phyloP scores from a whole-genome alignment of 1,139 yeast genomes.

The Zygosaccharomyces sapae region DNA sequence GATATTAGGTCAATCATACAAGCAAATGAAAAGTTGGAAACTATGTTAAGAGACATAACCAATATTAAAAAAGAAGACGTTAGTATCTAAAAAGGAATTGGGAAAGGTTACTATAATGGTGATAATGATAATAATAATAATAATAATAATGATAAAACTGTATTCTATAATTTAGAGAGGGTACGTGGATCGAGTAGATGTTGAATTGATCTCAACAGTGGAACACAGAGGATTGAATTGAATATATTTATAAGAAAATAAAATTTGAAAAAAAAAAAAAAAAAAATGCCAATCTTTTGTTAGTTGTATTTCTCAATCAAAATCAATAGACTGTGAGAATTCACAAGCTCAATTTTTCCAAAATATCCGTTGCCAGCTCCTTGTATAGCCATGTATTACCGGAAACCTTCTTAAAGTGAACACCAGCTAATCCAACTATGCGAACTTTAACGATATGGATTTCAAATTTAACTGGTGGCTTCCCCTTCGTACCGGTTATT shows the following conservation, averaged over 20 bases:
- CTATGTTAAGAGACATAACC: constrained; percentile 4
- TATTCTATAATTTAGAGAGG: not conserved
- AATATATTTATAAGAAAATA: not conserved
- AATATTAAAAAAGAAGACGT: constrained; percentile 1
- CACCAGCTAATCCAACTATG: constrained; percentile 84
- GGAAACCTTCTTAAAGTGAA: constrained; percentile 85
- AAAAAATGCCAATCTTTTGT: not conserved
- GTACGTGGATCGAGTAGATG: not conserved
- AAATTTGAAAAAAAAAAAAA: not conserved
- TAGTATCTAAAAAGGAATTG: not conserved
- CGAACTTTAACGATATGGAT: constrained; percentile 92
- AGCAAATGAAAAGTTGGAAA: constrained; percentile 31
- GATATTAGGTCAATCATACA: constrained; percentile 28
- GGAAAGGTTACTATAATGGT: not conserved
- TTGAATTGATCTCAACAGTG: not conserved
- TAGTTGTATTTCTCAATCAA: not conserved
- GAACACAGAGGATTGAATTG: not conserved
- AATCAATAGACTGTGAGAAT: constrained; percentile 1
- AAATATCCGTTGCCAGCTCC: constrained; percentile 82
- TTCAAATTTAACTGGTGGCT: constrained; percentile 76
- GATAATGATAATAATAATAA: not conserved
- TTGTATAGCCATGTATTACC: constrained; percentile 97
- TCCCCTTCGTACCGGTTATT: constrained; percentile 32
- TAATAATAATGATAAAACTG: not conserved
- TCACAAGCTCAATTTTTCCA: constrained; percentile 69